phyloP scores from a whole-genome alignment of 2,329 filamentous ascomycete genomes.

The Aschersonia sp. region DNA sequence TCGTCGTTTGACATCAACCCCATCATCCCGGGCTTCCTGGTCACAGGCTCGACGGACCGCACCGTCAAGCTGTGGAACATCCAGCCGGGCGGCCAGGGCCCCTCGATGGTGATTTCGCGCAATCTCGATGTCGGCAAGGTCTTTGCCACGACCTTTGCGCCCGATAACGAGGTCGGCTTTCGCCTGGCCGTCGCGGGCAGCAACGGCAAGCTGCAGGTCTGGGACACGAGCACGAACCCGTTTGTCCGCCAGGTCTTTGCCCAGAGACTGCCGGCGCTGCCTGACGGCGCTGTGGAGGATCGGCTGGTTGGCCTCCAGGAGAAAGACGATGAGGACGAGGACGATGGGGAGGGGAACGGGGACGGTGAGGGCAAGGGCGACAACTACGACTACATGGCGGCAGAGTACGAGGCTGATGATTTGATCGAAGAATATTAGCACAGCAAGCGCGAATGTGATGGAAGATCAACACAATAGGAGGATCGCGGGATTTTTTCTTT shows the following conservation, averaged over 20 bases:
- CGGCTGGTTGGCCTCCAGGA: slow-evolving; percentile 60
- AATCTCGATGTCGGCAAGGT: slow-evolving; percentile 91
- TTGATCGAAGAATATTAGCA: no score
- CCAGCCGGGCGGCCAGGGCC: slow-evolving; percentile 61
- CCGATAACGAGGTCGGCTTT: slow-evolving; percentile 83
- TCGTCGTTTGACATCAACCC: slow-evolving; percentile 89
- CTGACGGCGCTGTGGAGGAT: slow-evolving; percentile 52
- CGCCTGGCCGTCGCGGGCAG: slow-evolving; percentile 85
- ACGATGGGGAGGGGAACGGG: slow-evolving; percentile 19
- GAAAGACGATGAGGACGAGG: slow-evolving; percentile 42
- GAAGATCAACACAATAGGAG: no score
- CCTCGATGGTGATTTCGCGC: slow-evolving; percentile 79
- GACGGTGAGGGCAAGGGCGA: slow-evolving; percentile 34
- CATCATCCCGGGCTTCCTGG: slow-evolving; percentile 81
- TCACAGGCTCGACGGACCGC: slow-evolving; percentile 85
- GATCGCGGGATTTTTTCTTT: no score
- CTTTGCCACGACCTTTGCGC: slow-evolving; percentile 81
- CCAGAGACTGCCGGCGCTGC: slow-evolving; percentile 40
- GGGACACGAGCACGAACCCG: slow-evolving; percentile 90
- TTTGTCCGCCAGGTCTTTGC: slow-evolving; percentile 78
- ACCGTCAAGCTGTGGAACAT: slow-evolving; percentile 97
- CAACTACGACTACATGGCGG: slow-evolving; percentile 11
- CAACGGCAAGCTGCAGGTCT: slow-evolving; percentile 83
- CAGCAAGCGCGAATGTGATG: no score
- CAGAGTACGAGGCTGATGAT: slow-evolving; percentile 6